Percentiles rank a stretch among this genome's conserved stretches.
These are phyloP conservation scores for Mangifera indica DNA, from an alignment of 345 rosid species.

Conservation along the genomic window DNA sequence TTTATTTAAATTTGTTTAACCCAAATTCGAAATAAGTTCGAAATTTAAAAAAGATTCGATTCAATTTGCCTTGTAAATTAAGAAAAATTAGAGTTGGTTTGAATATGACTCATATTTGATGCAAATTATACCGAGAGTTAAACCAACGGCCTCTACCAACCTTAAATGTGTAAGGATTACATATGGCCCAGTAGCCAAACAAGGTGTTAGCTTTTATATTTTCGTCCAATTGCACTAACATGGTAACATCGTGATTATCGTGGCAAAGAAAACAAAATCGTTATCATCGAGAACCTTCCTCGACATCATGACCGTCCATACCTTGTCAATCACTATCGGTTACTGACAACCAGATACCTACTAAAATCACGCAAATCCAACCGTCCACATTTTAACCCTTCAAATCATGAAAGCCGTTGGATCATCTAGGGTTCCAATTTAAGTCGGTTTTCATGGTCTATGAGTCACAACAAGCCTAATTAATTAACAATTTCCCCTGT, in stretches of 20 bases:
- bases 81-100: no score
- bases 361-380: conserved; percentile 14
- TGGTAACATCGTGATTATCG: not conserved
- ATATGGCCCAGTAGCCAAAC: no score
- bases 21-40: no score
- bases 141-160: no score
- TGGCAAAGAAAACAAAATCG: not conserved
- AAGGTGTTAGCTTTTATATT: not conserved
- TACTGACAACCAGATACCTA: not conserved
- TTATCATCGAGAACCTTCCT: conserved; percentile 13
- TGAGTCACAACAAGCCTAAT: not conserved
- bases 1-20: no score
- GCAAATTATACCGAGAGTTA: no score
- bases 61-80: no score
- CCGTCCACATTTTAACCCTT: conserved; percentile 20
- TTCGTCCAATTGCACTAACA: not conserved
- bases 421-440: conserved; percentile 1
- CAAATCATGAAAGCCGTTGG: conserved; percentile 26
- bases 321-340: conserved; percentile 1
- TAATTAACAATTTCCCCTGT: no score
- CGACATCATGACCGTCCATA: not conserved
- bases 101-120: no score
- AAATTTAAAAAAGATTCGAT: no score
- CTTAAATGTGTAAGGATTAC: no score
- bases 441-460: not conserved